Base-by-base conservation (phyloP, 2,329 filamentous ascomycete species). In the Phialemoniopsis sp. region DNA sequence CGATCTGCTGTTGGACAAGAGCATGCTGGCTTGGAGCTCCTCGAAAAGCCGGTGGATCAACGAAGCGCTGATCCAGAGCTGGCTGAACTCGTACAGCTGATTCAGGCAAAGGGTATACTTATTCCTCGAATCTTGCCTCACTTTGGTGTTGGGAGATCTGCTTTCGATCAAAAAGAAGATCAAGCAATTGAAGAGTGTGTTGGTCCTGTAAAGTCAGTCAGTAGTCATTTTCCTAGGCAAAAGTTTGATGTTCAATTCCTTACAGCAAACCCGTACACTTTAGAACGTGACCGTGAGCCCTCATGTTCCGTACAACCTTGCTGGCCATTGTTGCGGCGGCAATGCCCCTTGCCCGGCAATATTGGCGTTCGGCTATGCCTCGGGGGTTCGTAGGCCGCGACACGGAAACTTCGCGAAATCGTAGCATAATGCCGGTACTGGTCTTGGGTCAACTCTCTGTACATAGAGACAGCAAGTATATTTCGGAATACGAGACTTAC, bases 361-460 rank as follows among this genome's bases (percentile, higher is more conserved):
- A 12, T 40, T 45, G 29, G 34, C 43, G 12, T 40, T 41, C 13
- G 34, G 14, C 38, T 10, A 18, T 30, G 7, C 21, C 42, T 3
- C 41, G 42, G 12, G 32, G 32, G 8, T 15, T 40, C 3, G 19
- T 29, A 21, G 44, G 37, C 10, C 37, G 36, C 12, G 41, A 26
- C 12, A 46, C 42, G 13, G 45, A 41, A 16, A 39, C 40, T 26
- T 42, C 42, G 13, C 45, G 42, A 19, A 45, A 46, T 7, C 45
- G 45, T 9, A 46, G 37, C 45, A 46, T 44, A 14, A 46, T 37
- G 15, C 42, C 43, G 30, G 37, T 37, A 37, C 44, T 46, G 13
- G 13, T 10, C 3, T 12, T 21, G 16, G 33, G 38, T 17, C n/a
- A n/a, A n/a, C n/a, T n/a, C n/a, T n/a, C n/a, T n/a, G n/a, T n/a